These are phyloP conservation scores for Nepenthes alata DNA, from an alignment of 179 eudicot species.

Conservation along the genomic window DNA sequence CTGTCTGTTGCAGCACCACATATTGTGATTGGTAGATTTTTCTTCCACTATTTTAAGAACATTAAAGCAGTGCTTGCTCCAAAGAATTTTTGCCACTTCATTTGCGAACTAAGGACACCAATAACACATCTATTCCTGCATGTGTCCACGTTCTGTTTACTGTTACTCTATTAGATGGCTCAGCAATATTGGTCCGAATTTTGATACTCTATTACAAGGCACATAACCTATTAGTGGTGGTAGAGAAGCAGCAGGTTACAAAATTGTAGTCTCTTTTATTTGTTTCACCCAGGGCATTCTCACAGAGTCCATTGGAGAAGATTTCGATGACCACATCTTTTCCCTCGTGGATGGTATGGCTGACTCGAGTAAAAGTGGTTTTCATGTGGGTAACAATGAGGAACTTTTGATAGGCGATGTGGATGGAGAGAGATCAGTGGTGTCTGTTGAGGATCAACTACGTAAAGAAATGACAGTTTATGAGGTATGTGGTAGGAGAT, in stretches of 20 bases:
- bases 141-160: too few relatives aligned
- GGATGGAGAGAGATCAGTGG: conserved; percentile 72
- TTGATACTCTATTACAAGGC: too few relatives aligned
- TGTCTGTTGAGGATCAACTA: conserved; percentile 82
- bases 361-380: conserved; percentile 39
- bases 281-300: conserved; percentile 53
- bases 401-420: conserved; percentile 79
- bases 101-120: too few relatives aligned
- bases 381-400: conserved; percentile 39
- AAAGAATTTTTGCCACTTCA: too few relatives aligned
- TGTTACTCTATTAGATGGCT: too few relatives aligned
- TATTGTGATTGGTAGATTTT: too few relatives aligned
- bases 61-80: too few relatives aligned
- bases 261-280: conserved; percentile 2
- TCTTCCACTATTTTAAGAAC: too few relatives aligned
- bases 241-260: not conserved
- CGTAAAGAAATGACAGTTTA: conserved; percentile 88
- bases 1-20: too few relatives aligned
- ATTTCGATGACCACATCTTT: conserved; percentile 44
- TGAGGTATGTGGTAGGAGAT: conserved; percentile 43
- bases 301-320: conserved; percentile 48
- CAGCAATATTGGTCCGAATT: too few relatives aligned
- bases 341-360: conserved; percentile 53
- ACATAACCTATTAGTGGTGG: too few relatives aligned
- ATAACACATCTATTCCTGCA: too few relatives aligned